Percentiles rank a stretch among this genome's conserved stretches.
Evolutionary conservation across 257 asterid genomes (phyloP).

Genomic region (Nicotiana knightiana): DNA sequence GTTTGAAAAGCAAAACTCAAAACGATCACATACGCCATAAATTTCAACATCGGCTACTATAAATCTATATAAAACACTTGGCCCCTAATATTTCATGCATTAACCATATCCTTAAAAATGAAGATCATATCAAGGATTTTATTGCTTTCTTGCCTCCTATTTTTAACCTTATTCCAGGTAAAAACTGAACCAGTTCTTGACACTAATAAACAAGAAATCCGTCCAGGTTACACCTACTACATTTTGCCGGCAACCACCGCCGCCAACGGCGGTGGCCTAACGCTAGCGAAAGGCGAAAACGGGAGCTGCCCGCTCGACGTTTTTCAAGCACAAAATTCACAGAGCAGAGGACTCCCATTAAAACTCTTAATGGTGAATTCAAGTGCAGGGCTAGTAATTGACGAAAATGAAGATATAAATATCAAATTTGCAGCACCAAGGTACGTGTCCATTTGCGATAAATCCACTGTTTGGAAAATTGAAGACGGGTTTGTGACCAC

Average conservation of each 20-base stretch:
- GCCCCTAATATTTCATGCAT: neutral
- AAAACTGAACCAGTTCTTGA: conserved; percentile 3
- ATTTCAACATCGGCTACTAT: neutral
- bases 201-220: neutral
- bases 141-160: neutral
- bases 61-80: neutral
- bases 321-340: neutral
- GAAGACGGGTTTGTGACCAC: neutral
- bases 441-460: neutral
- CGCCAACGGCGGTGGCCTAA: neutral
- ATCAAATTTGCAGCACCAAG: neutral
- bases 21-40: neutral
- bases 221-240: neutral
- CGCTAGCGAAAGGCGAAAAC: neutral
- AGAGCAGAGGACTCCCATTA: neutral
- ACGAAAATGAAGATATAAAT: neutral
- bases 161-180: neutral
- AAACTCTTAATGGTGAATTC: conserved; percentile 4
- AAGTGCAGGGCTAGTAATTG: neutral
- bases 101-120: neutral
- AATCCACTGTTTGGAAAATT: conserved; percentile 10
- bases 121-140: neutral
- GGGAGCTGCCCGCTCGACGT: conserved; percentile 9
- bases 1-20: neutral
- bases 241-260: neutral